Evolutionary conservation across 495 filamentous ascomycete genomes (phyloP), one percentile per base, ranked within the genome.

Genomic region (Patellaria atrata): DNA sequence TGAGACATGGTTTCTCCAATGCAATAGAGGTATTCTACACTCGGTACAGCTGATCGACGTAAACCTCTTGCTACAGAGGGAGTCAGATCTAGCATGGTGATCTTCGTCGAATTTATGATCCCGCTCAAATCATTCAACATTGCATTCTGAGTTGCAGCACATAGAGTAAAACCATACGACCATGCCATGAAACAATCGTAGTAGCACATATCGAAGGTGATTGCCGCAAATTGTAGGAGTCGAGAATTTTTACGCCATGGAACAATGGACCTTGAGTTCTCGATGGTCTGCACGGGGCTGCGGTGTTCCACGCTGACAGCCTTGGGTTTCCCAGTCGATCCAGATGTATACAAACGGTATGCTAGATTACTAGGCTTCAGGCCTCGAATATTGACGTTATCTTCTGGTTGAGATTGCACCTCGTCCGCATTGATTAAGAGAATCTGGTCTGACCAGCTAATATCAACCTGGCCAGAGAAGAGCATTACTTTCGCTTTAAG

Each of bases 181-280:
- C 58, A 60, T n/a, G 58, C 58, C 41, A 61, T 48, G 30, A 61
- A 61, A 41, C 59, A 59, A 33, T 61, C 58, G 31, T 59, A 61
- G 25, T 61, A 61, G 30, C 58, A 61, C 58, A 61, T 61, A 33
- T 61, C 58, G 38, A 61, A 61, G n/a, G 58, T 60, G 5, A 47
- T 54, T n/a, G 58, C 57, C 15, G 58, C 58, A 37, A 57, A 61
- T 18, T 61, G 57, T 2, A 61, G 33, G 11, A 61, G 31, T 28
- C 50, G 41, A 22, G 53, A 56, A 19, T 38, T 30, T 6, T 30
- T 14, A 4, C 47, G 52, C 58, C 58, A 61, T 7, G 56, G 57
- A 18, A 61, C 40, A 12, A 51, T 18, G 2, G 35, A 21, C 27
- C 37, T 35, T 9, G 58, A 57, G 26, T 50, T 49, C 19, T 41